These are phyloP conservation scores for Cladosporium velox DNA, from an alignment of 2,329 filamentous ascomycete species.

Conservation along the genomic window DNA sequence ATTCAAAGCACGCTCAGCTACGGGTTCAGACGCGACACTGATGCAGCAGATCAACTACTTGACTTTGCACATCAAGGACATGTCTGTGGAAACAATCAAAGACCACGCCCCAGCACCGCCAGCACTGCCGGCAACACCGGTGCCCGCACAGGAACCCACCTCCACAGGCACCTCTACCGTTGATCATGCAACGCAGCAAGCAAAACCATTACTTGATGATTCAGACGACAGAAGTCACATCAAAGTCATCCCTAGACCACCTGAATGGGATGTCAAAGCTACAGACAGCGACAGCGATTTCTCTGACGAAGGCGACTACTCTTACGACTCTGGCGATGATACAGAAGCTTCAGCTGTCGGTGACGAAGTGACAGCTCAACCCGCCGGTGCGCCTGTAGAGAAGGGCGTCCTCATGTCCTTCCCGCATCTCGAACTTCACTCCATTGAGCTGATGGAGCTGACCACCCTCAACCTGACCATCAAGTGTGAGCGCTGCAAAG, in stretches of 20 bases:
- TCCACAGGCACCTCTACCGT: not conserved
- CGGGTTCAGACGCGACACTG: conserved; percentile 63
- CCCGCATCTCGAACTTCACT: conserved; percentile 73
- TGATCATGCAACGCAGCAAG: not conserved
- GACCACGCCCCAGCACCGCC: conserved; percentile 29
- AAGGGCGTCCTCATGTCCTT: conserved; percentile 77
- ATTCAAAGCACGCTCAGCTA: conserved; percentile 61
- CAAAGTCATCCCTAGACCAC: conserved; percentile 71
- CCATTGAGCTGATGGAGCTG: conserved; percentile 74
- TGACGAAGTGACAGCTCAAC: conserved; percentile 40
- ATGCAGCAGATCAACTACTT: conserved; percentile 76
- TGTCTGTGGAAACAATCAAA: conserved; percentile 52
- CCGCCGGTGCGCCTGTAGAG: conserved; percentile 53
- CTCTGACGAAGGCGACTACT: conserved; percentile 37
- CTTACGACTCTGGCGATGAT: conserved; percentile 53
- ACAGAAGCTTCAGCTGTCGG: conserved; percentile 46
- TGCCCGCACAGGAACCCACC: not conserved
- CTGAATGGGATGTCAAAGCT: conserved; percentile 64
- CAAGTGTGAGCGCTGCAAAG: conserved; percentile 79
- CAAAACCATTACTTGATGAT: not conserved
- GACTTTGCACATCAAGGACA: conserved; percentile 66
- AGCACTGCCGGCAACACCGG: not conserved
- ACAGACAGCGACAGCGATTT: conserved; percentile 37
- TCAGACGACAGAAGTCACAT: conserved; percentile 62
- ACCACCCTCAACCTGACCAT: conserved; percentile 66